phyloP scores from a whole-genome alignment of 2,329 filamentous ascomycete genomes.

The Xylaria sp. region DNA sequence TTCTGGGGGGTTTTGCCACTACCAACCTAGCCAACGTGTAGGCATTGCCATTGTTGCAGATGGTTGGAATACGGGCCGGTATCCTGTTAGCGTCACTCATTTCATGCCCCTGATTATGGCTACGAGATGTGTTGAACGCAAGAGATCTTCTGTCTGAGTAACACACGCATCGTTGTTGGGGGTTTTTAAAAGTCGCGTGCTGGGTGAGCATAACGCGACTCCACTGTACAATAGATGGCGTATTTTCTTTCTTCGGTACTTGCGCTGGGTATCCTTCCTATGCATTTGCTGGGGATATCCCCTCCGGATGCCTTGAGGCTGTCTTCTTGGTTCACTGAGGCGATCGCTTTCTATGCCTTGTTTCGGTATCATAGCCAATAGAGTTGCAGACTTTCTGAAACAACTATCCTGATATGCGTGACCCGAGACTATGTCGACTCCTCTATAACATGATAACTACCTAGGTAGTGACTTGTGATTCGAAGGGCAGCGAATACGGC shows the following conservation, averaged over 20 bases:
- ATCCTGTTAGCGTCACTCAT: constrained; percentile 14
- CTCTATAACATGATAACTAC: neutral
- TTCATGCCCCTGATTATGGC: constrained; percentile 3
- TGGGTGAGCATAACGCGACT: constrained; percentile 32
- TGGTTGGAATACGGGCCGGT: neutral
- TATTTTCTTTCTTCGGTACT: constrained; percentile 21
- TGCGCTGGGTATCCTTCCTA: neutral
- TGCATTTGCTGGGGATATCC: neutral
- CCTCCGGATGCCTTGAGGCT: constrained; percentile 9
- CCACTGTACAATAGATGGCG: constrained; percentile 30
- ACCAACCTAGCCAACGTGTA: neutral
- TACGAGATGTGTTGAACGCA: constrained; percentile 1
- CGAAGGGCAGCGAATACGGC: too few relatives aligned
- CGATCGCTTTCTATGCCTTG: constrained; percentile 8
- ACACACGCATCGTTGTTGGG: constrained; percentile 26
- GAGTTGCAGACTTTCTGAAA: constrained; percentile 12
- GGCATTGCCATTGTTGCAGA: neutral
- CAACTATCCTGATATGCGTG: neutral
- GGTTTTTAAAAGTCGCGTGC: constrained; percentile 21
- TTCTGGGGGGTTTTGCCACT: neutral
- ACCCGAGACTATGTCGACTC: neutral
- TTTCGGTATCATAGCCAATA: constrained; percentile 25
- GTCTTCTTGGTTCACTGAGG: neutral
- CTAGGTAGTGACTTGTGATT: too few relatives aligned
- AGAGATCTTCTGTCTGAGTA: constrained; percentile 6